Evolutionary conservation across 2,329 filamentous ascomycete genomes (phyloP).

Genomic region (Triangularia verruculosa): DNA sequence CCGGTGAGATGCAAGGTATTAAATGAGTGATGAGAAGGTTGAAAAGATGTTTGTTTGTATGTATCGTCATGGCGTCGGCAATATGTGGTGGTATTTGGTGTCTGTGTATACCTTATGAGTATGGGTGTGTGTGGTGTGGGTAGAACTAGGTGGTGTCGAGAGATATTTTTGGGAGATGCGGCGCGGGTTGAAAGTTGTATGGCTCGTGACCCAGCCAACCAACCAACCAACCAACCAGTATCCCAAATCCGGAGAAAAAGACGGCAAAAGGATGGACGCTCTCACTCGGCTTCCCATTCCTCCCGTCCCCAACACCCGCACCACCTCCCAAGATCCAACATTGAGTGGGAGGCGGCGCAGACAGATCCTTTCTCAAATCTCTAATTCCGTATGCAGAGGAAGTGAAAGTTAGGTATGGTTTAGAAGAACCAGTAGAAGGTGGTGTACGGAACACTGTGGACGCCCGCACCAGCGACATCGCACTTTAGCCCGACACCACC

Average conservation of each 20-base stretch:
- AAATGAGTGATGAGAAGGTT: not conserved
- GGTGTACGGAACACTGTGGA: constrained; percentile 53
- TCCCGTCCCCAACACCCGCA: not conserved
- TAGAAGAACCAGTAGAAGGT: constrained; percentile 58
- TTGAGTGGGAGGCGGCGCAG: not conserved
- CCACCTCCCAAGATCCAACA: not conserved
- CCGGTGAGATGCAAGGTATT: not conserved
- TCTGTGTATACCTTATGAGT: not conserved
- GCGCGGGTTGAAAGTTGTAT: not conserved
- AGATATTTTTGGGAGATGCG: not conserved
- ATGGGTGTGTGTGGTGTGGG: not conserved
- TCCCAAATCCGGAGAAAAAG: not conserved
- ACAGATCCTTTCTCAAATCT: not conserved
- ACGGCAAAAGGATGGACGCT: not conserved
- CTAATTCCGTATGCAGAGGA: not conserved
- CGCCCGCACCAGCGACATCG: constrained; percentile 37
- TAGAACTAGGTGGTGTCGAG: not conserved
- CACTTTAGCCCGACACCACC: constrained; percentile 49
- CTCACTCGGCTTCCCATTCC: not conserved
- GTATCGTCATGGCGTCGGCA: not conserved
- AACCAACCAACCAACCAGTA: not conserved
- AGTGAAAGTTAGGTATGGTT: not conserved
- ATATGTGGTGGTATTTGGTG: not conserved
- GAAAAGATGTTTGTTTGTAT: not conserved
- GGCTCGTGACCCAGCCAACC: not conserved